Evolutionary conservation across 306 rosid genomes (phyloP), one percentile per base, ranked within the genome.

Genomic region (Vigna reflexopilosa): DNA sequence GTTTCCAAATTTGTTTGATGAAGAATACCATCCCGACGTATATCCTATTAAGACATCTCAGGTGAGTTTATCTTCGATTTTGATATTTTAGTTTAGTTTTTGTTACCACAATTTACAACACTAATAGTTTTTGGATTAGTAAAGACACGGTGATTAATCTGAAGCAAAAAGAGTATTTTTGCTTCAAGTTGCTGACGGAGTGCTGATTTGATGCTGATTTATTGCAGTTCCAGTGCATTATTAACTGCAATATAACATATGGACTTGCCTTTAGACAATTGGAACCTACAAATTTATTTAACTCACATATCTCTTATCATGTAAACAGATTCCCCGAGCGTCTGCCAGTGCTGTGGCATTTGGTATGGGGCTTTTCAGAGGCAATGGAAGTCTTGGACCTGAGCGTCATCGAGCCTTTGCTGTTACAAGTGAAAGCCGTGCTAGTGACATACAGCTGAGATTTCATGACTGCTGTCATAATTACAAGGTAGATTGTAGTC

Each of bases 261-360:
- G 71, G 11, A 22, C 24, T 36, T 52, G 14, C 51, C 26, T 19
- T 50, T 24, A 57, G 52, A 65, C 24, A 19, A 77, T 71, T 45
- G 13, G 73, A 68, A 49, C 68, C 67, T 56, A 6, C 36, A 17
- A 52, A 24, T 7, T n/a, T 83, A 13, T 71, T 44, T 44, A 58
- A 74, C 77, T 77, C 57, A 50, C 42, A 67, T 76, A 38, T 32
- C 20, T 70, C 28, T 71, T 13, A 14, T 64, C 26, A 66, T 52
- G 80, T 17, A 83, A 84, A 76, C 82, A 95, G 98, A 72, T 92
- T 79, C 91, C 97, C 49, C 92, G 98, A 74, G 97, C 98, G n/a
- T 88, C 97, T 34, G 98, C 98, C 72, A 92, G 98, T 86, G 98
- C 98, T 50, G 98, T 95, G 79, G 93, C 98, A 85, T 95, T 91